phyloP scores from a whole-genome alignment of 148 eudicot genomes.

The Rhododendron molle region DNA sequence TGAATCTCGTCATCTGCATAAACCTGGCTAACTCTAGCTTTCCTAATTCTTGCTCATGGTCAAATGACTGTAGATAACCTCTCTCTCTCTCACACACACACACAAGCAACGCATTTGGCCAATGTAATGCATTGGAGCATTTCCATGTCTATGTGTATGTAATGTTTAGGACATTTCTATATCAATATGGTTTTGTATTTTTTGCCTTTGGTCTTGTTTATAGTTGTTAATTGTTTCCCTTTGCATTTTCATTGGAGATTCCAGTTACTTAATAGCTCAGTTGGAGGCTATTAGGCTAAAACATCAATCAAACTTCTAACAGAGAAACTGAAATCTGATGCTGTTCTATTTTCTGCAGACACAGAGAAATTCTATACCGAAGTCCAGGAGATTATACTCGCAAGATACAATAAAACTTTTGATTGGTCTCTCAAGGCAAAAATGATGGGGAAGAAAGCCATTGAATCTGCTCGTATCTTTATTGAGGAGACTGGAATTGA shows the following conservation, averaged over 20 bases:
- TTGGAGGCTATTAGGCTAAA: no score
- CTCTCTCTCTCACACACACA: background rate
- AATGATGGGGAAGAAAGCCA: conserved; percentile 98
- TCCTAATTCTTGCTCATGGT: background rate
- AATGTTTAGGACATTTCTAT: background rate
- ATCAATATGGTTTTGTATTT: background rate
- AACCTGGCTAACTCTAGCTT: background rate
- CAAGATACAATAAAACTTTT: conserved; percentile 85
- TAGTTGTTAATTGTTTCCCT: background rate
- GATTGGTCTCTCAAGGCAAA: conserved; percentile 97
- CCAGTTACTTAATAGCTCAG: background rate
- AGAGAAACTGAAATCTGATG: background rate
- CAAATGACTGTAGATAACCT: background rate
- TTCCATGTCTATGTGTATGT: background rate
- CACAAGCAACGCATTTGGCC: background rate
- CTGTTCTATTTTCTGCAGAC: conserved; percentile 41
- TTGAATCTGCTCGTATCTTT: conserved; percentile 89
- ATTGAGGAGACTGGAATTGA: conserved; percentile 90
- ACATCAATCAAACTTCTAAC: no score
- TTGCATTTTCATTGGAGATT: background rate
- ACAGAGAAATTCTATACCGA: conserved; percentile 89
- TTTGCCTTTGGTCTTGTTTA: background rate
- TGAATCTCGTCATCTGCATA: background rate
- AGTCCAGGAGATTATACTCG: conserved; percentile 82
- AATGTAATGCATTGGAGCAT: background rate